Evolutionary conservation across 2,329 filamentous ascomycete genomes (phyloP).

Genomic region (Colletotrichum somersetense): DNA sequence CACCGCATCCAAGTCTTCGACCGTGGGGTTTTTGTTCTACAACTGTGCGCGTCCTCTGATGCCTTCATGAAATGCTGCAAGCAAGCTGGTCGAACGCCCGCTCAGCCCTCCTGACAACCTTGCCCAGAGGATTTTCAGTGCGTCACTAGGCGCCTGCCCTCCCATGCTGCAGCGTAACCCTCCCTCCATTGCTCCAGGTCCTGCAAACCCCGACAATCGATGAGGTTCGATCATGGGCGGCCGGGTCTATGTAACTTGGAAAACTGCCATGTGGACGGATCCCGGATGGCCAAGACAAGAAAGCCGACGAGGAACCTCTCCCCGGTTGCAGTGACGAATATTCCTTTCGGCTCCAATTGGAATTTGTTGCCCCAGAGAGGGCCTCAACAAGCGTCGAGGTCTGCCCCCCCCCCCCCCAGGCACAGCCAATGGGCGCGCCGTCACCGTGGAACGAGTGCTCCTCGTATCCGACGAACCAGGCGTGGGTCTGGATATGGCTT

Average conservation of each 20-base stretch:
- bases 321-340: neutral
- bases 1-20: neutral
- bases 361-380: neutral
- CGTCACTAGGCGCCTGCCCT: constrained; percentile 19
- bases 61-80: neutral
- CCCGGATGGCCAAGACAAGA: constrained; percentile 23
- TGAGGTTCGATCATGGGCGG: constrained; percentile 29
- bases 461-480: neutral
- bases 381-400: neutral
- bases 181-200: constrained; percentile 12
- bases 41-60: neutral
- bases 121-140: constrained; percentile 36
- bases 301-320: constrained; percentile 7
- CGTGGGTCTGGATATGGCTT: neutral
- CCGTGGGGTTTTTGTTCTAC: neutral
- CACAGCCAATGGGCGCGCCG: neutral
- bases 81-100: neutral
- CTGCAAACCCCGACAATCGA: constrained; percentile 19
- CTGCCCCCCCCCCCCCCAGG: neutral
- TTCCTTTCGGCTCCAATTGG: neutral
- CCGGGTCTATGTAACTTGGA: constrained; percentile 3
- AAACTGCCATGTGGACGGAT: neutral
- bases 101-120: constrained; percentile 28
- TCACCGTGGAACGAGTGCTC: too few relatives aligned
- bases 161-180: constrained; percentile 21